Evolutionary conservation across 257 asterid species (phyloP), one percentile per base, ranked within the genome.

Genomic region (Ilex aquifolium): DNA sequence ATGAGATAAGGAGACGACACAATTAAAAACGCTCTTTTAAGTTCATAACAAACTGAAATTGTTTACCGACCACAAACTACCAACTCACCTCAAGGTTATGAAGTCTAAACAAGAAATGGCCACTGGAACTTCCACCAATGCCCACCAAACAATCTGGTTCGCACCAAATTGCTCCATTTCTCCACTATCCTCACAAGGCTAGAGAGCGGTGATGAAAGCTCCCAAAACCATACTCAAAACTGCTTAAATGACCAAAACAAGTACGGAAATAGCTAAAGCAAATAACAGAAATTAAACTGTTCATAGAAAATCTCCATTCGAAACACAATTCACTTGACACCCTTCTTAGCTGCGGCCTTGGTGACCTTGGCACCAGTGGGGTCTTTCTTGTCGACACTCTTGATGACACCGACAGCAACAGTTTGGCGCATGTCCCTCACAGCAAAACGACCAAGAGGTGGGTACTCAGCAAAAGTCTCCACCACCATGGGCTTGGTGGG

Each of bases 401-500:
- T 84, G 73, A 81, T 79, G 21, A 84, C 88, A 72, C 91, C 90
- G 52, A 86, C 95, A 63, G 95, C 95, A 11, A 83, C 91, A 0
- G 95, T 86, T 44, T 86, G 95, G 13, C 88, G 83, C 95, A 86
- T 86, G 68, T 86, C 91, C 68, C 92, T 74, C 31, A 85, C 92
- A 32, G 88, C 92, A 63, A 85, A 85, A 21, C 92, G 84, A 3
- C 88, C 92, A 6, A 84, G 80, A 13, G 91, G 88, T 27, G 86
- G 88, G 77, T 85, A 85, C 71, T 73, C 78, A 0, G 84, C 49
- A 64, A 86, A 86, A 0, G 95, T 83, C 51, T 86, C 95, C 40
- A 86, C 95, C 12, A 86, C 95, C 95, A 83, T 86, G 40, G 91
- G 91, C 76, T 86, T 86, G 76, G 94, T 83, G 10, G 95, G 94